phyloP scores from a whole-genome alignment of 139 green algal species.

The Tetratostichococcus sp. region DNA sequence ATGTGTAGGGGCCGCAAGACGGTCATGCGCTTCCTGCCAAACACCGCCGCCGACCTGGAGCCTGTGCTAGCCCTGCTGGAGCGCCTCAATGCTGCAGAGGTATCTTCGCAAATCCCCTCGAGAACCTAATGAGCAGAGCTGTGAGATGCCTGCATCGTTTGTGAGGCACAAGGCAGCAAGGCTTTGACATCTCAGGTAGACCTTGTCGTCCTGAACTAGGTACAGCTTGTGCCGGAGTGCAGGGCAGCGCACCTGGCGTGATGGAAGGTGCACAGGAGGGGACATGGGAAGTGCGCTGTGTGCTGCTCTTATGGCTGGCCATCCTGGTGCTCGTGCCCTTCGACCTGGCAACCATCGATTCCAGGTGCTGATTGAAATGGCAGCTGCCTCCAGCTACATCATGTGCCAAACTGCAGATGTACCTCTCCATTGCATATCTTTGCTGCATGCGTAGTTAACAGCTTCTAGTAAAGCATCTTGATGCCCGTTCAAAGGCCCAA shows the following conservation, averaged over 20 bases:
- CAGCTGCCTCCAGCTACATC: no score
- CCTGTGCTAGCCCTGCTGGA: conserved; percentile 64
- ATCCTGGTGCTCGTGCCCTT: conserved; percentile 93
- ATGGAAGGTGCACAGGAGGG: conserved; percentile 2
- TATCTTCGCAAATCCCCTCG: no score
- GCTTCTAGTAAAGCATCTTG: no score
- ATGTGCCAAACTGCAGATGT: no score
- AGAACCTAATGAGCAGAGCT: no score
- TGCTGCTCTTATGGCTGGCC: conserved; percentile 92
- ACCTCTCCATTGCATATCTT: no score
- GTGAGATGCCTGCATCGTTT: no score
- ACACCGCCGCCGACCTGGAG: conserved; percentile 77
- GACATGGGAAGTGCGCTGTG: conserved; percentile 71
- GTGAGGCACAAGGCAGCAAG: no score
- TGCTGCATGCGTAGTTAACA: no score
- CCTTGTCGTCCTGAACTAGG: neutral
- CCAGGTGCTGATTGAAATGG: no score
- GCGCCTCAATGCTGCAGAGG: neutral
- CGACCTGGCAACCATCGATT: conserved; percentile 82
- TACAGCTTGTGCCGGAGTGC: neutral
- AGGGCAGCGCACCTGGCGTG: neutral
- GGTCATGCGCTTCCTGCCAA: conserved; percentile 86
- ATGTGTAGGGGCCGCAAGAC: conserved; percentile 80
- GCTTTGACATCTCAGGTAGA: no score
- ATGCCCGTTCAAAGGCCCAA: no score